phyloP scores from a whole-genome alignment of 2,329 filamentous ascomycete genomes.

The Didymella keratinophila region DNA sequence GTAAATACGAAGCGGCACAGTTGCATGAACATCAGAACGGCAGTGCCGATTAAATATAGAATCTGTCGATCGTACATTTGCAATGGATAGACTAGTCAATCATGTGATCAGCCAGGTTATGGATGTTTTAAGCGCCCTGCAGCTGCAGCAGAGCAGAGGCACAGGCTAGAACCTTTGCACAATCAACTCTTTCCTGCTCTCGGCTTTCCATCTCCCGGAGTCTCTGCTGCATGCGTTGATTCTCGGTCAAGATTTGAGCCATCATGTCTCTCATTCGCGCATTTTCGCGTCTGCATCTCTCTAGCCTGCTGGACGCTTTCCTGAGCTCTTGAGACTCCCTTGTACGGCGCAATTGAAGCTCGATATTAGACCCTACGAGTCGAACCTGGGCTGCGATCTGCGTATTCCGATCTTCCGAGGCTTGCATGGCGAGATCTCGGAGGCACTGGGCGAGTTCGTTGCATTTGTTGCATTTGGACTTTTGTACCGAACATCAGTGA shows the following conservation, averaged over 20 bases:
- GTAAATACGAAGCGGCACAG: background rate
- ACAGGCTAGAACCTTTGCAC: background rate
- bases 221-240: background rate
- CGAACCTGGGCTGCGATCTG: background rate
- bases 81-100: too few relatives aligned
- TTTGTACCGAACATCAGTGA: background rate
- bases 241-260: background rate
- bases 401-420: background rate
- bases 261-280: background rate
- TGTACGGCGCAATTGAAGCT: background rate
- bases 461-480: background rate
- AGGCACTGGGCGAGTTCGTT: background rate
- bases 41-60: background rate
- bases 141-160: conserved; percentile 3
- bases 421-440: background rate
- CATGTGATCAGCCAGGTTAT: too few relatives aligned
- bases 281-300: background rate
- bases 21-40: background rate
- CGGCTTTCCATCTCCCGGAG: background rate
- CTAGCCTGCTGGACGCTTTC: background rate
- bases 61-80: too few relatives aligned
- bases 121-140: background rate
- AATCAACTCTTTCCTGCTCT: background rate
- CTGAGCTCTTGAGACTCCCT: background rate
- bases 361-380: background rate